Percentiles rank a stretch among this genome's conserved stretches.
Conservation (phyloP, 768 basidiomycete species). For the Favolaschia claudopus region DNA sequence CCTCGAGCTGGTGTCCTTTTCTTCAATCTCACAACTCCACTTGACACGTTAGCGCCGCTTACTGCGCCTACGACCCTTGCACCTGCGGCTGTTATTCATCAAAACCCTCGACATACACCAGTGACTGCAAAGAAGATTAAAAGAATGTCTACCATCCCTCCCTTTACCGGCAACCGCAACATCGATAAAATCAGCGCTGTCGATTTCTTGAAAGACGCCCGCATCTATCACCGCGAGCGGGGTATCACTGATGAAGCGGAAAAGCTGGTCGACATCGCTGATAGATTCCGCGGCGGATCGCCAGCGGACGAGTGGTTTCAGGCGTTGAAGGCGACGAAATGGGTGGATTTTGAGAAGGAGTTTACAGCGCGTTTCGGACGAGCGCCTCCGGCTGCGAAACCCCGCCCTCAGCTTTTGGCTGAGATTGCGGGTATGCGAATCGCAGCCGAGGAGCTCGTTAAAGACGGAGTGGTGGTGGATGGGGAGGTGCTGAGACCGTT, state of each 20-base stretch:
- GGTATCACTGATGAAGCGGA: no score
- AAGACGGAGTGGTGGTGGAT: neutral
- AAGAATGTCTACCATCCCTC: no score
- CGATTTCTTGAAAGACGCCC: neutral
- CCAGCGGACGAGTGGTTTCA: neutral
- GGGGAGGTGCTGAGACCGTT: neutral
- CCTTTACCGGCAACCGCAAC: no score
- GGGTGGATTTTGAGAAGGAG: neutral
- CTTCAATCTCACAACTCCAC: neutral
- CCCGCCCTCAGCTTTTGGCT: neutral
- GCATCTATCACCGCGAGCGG: no score
- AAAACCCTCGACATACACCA: no score
- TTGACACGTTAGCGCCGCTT: neutral
- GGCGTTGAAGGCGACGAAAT: neutral
- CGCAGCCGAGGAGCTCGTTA: neutral
- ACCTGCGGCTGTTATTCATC: no score
- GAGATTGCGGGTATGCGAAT: conserved; percentile 3
- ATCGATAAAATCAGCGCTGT: neutral
- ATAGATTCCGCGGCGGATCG: neutral
- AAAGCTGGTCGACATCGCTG: neutral
- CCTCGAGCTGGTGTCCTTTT: no score
- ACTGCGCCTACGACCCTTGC: no score
- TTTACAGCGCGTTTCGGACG: neutral
- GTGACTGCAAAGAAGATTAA: no score
- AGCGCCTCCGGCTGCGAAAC: neutral